Evolutionary conservation across 305 asterid genomes (phyloP), one percentile per base, ranked within the genome.

Genomic region (Ilex paraguariensis): DNA sequence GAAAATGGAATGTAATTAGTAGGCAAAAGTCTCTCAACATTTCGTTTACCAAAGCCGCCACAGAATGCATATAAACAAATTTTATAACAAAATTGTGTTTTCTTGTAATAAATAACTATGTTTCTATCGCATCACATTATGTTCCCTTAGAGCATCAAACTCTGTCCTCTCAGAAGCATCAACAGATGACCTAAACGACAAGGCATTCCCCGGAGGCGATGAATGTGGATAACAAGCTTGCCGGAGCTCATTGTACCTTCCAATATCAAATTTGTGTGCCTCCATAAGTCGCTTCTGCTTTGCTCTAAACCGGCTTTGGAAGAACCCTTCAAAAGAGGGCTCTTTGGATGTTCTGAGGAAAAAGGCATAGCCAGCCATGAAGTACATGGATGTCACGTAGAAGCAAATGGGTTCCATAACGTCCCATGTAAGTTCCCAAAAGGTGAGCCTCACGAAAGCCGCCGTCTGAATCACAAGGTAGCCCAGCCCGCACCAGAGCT

Each of bases 341-440:
- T 88, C 96, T 44, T 68, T 85, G 0, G 91, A 78, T 0, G 98
- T 91, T 48, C 84, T 70, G 0, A 91, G 78, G 81, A 88, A 91
- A 80, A 88, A 91, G 0, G 85, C 80, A 14, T 87, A 91, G 39
- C 87, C 89, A 48, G 80, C 94, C 95, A 87, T 88, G 81, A 82
- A 85, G 59, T 91, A 85, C 2, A 73, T 28, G 9, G 96, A 85
- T 0, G 96, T 81, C 2, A 87, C 82, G 10, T 79, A 88, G 83
- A 88, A 91, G 79, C 98, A 91, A 53, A 88, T 85, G 0, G 98
- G 98, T 55, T 88, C 96, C 98, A 91, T 91, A 3, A 91, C 96
- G 66, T 91, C 98, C 98, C 98, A 91, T 0, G 98, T 30, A 1
- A 88, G 83, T 50, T 91, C 98, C 98, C 98, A 91, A 60, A 88